Evolutionary conservation across 2,329 filamentous ascomycete species (phyloP).

Genomic region (Hypoxylon sp.): DNA sequence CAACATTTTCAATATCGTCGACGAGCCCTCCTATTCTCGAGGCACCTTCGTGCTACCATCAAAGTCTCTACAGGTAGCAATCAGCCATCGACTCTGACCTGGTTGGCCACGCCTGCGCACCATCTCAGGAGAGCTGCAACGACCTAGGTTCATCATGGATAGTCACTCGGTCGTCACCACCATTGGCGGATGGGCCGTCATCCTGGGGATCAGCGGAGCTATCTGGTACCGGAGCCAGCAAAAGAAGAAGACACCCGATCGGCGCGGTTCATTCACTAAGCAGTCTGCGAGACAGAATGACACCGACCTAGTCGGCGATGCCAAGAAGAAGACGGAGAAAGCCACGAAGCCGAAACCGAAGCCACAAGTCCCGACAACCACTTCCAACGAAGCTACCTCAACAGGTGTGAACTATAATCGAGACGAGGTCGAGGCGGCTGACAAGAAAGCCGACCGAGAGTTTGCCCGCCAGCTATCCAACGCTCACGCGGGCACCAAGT

Average conservation of each 20-base stretch:
- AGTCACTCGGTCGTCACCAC: conserved; percentile 44
- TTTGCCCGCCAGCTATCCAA: conserved; percentile 78
- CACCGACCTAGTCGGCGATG: conserved; percentile 43
- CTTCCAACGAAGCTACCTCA: conserved; percentile 44
- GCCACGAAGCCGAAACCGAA: conserved; percentile 48
- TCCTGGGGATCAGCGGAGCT: conserved; percentile 42
- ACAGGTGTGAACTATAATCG: conserved; percentile 51
- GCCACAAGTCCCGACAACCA: conserved; percentile 44
- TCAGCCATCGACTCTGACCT: conserved; percentile 8
- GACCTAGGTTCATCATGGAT: conserved; percentile 39
- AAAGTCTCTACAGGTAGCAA: conserved; percentile 17
- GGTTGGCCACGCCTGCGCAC: conserved; percentile 14
- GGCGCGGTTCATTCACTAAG: conserved; percentile 33
- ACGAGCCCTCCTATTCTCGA: conserved; percentile 5
- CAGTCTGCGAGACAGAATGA: conserved; percentile 37
- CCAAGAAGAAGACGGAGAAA: conserved; percentile 51
- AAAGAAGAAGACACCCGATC: conserved; percentile 27
- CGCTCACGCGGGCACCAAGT: conserved; percentile 73
- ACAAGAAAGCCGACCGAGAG: conserved; percentile 66
- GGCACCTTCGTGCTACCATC: conserved; percentile 31
- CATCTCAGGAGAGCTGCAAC: neutral
- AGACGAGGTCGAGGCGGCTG: conserved; percentile 64
- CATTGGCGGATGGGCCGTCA: conserved; percentile 48
- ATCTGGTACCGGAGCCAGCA: conserved; percentile 37
- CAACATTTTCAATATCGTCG: conserved; percentile 20